Base-by-base conservation (phyloP, 2,329 filamentous ascomycete genomes). In the Dothistroma pini region DNA sequence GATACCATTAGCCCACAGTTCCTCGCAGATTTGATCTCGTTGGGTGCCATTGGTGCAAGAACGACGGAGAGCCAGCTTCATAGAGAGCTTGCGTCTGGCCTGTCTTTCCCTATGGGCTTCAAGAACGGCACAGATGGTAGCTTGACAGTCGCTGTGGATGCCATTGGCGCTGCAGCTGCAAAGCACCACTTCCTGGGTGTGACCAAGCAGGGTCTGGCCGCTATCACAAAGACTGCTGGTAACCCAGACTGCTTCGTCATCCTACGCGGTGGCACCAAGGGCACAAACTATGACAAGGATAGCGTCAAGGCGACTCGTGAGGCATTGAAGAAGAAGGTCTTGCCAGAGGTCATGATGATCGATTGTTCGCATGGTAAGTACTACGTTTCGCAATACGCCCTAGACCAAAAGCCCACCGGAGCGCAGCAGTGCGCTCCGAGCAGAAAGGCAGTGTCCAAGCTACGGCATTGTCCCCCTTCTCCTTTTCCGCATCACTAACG, bases 181-280 rank as follows among this genome's bases (percentile, higher is more conserved):
- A 87, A 85, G 77, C 95, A 99, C 78, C 93, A 97, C 81, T 99
- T 99, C 83, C 89, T 99, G 83, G 93, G 93, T 78, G 95, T 99
- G 54, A 99, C 95, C 34, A 99, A 99, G 83, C 93, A 96, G 74
- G 95, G 95, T 63, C 83, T 97, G 63, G 95, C 93, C 51, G 93
- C 95, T 64, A 97, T 99, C 70, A 96, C 93, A 54, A 87, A 91
- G 77, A 99, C 95, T 16, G 86, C 84, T 60, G 95, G 95, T 58
- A 99, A 99, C 77, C 90, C 96, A 79, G 91, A 99, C 78, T 96
- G 95, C 73, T 99, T 99, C 74, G 91, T 97, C 56, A 97, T 99
- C 72, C 83, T 99, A 63, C 87, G 95, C 64, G 95, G 95, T 66
- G 95, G 95, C 65, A 93, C 86, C 72, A 90, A 87, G 77, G 95